Evolutionary conservation across 208 protist genomes (phyloP).

Genomic region (Acanthamoeba sp.): DNA sequence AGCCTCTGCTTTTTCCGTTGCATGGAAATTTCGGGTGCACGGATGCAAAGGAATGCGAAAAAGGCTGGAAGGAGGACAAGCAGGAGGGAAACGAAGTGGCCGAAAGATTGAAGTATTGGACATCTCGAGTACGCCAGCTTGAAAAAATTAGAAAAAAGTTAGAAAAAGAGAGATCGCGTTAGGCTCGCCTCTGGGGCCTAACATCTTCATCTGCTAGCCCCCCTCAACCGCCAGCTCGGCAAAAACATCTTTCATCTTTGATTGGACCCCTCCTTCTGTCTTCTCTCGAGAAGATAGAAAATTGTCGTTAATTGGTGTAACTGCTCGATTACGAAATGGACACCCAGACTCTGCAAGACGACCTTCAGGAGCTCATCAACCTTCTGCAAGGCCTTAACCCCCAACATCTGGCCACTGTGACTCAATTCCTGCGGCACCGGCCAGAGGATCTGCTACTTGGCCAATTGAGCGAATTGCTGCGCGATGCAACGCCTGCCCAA

Average conservation of each 20-base stretch:
- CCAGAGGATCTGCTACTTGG: neutral
- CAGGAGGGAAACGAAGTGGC: neutral
- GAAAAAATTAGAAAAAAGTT: slow-evolving; percentile 19
- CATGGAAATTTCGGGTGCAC: too few species aligned
- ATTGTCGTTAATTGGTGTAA: too few species aligned
- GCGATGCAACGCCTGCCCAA: neutral
- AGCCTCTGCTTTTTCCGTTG: too few species aligned
- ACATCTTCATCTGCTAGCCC: too few species aligned
- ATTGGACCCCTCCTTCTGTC: too few species aligned
- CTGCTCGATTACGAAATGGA: neutral
- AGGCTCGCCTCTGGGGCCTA: too few species aligned
- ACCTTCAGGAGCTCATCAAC: neutral
- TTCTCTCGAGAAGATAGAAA: too few species aligned
- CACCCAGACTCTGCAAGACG: neutral
- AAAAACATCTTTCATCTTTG: too few species aligned
- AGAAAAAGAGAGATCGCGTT: neutral
- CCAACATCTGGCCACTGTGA: neutral
- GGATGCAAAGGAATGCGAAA: neutral
- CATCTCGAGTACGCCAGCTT: neutral
- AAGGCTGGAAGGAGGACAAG: neutral
- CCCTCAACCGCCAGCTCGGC: too few species aligned
- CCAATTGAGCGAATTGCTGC: neutral
- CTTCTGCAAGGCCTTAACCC: neutral
- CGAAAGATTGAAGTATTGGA: neutral
- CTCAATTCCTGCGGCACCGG: neutral